These are phyloP conservation scores for Novymonas esmeraldas DNA, from an alignment of 208 protist genomes.

Conservation along the genomic window DNA sequence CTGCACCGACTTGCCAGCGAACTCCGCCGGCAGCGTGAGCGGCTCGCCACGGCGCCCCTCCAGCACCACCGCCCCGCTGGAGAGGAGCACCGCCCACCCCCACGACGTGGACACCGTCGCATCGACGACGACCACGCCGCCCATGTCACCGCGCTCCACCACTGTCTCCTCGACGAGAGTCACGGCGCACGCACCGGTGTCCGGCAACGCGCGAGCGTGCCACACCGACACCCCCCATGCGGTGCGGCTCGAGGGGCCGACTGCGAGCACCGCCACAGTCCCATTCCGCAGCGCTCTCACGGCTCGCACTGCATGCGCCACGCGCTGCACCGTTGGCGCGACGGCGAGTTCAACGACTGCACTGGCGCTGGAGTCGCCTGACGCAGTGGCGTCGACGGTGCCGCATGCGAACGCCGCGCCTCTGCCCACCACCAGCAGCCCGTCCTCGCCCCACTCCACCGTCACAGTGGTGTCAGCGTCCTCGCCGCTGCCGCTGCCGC, in stretches of 20 bases:
- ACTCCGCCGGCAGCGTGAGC: constrained; percentile 2
- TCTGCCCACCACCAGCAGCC: constrained; percentile 1
- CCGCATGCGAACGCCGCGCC: not conserved
- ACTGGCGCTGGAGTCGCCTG: not conserved
- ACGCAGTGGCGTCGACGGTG: not conserved
- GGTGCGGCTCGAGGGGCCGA: not conserved
- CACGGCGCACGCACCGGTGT: not conserved
- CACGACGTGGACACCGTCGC: constrained; percentile 9
- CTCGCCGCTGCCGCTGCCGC: not conserved
- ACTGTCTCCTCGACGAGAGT: not conserved
- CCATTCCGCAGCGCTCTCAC: constrained; percentile 2
- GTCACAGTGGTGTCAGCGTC: not conserved
- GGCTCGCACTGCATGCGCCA: not conserved
- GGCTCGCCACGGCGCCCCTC: not conserved
- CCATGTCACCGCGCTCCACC: not conserved
- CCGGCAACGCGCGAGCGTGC: not conserved
- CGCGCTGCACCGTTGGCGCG: not conserved
- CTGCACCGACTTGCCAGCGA: constrained; percentile 9
- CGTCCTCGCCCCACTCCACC: constrained; percentile 1
- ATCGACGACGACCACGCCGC: constrained; percentile 4
- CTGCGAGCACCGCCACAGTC: constrained; percentile 14
- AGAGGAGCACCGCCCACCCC: constrained; percentile 14
- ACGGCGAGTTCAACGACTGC: not conserved
- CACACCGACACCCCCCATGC: constrained; percentile 1
- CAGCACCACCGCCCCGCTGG: not conserved